Conservation (phyloP, 1,284 basidiomycete genomes). For the Schizopora paradoxa region DNA sequence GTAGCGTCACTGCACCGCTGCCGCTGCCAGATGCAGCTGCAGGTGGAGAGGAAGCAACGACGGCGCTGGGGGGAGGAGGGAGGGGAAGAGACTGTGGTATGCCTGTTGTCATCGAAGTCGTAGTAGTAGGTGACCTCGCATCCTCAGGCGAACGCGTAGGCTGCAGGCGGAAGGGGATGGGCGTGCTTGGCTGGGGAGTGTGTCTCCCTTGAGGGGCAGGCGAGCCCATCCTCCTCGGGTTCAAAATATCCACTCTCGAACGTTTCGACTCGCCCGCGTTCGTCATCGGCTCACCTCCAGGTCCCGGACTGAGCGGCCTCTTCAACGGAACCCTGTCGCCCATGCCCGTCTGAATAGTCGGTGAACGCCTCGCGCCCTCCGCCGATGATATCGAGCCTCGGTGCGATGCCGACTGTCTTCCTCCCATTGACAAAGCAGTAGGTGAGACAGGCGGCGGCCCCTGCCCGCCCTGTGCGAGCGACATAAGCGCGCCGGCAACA, state of each 20-base stretch:
- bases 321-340: constrained; percentile 34
- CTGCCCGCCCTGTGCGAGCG: constrained; percentile 38
- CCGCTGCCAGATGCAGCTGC: constrained; percentile 9
- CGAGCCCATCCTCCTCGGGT: constrained; percentile 27
- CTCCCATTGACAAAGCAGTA: constrained; percentile 30
- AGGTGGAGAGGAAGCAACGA: constrained; percentile 31
- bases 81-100: constrained; percentile 59
- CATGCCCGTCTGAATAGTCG: constrained; percentile 32
- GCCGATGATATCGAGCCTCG: constrained; percentile 53
- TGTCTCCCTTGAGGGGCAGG: constrained; percentile 40
- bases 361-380: constrained; percentile 48
- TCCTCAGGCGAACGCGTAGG: constrained; percentile 62
- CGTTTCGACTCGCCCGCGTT: constrained; percentile 48
- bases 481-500: constrained; percentile 67
- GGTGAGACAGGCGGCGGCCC: constrained; percentile 37
- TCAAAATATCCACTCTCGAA: constrained; percentile 51
- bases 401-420: constrained; percentile 45
- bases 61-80: constrained; percentile 61
- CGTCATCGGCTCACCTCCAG: constrained; percentile 39
- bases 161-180: constrained; percentile 68
- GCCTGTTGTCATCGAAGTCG: constrained; percentile 48
- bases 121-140: constrained; percentile 38
- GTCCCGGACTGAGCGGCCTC: constrained; percentile 59
- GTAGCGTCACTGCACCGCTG: constrained; percentile 38
- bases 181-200: constrained; percentile 56